Evolutionary conservation across 495 filamentous ascomycete species (phyloP), one percentile per base, ranked within the genome.

Genomic region (Paragyromitra xinjiangensis): DNA sequence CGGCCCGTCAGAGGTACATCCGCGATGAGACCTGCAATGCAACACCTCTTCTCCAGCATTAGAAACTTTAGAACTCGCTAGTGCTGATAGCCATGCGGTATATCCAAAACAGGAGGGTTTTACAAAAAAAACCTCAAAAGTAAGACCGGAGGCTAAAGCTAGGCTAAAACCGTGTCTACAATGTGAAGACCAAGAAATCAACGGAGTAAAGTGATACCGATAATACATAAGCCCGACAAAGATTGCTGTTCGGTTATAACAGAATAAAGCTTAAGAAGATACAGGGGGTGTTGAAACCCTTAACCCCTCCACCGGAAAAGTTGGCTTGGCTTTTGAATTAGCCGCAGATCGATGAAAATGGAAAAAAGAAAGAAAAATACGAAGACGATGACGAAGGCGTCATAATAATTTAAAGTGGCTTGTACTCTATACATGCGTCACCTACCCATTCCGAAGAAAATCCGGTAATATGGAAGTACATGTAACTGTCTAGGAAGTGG

Each of bases 1-100:
- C 63, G 64, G 58, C 58, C 42, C 71, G 69, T 44, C 24, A 63
- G 34, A 69, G 40, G 64, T 61, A 74, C 65, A 68, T 69, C 71
- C 44, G 53, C 64, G 69, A 68, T 68, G 29, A 68, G 50, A 42
- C 34, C 8, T 61, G 37, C n/a, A 50, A 24, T 66, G 64, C 39
- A 55, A 48, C 48, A 67, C 64, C 64, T 39, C 26, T 24, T 24
- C 14, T 24, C 69, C 61, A 55, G 16, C 8, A n/a, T 55, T 55
- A n/a, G 51, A 51, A 44, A 51, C 14, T 9, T 24, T 50, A 11
- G 64, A 45, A 24, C 6, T 50, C 26, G 42, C 53, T 22, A 64
- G 24, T 16, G 42, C 64, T 69, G 72, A 75, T 34, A 34, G 63
- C 37, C 40, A 16, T 42, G 62, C 50, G 62, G 70, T 73, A 66